Percentiles rank a stretch among this genome's conserved stretches.
Evolutionary conservation across 192 early-diverging fungal species (phyloP).

Genomic region (Entomortierella chlamydospora): DNA sequence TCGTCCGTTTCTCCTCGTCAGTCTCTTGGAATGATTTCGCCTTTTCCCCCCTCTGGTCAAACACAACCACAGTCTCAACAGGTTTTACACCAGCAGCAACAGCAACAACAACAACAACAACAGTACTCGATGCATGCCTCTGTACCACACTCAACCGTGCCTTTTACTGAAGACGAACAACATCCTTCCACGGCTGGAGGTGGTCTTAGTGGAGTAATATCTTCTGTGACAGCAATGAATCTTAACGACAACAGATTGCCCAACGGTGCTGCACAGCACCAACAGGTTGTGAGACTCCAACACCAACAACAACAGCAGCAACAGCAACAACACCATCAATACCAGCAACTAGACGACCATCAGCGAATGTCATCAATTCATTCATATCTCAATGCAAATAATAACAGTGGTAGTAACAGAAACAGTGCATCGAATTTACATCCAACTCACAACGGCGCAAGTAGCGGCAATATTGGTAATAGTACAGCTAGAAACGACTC

Average conservation of each 20-base stretch:
- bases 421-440: constrained; percentile 8
- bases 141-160: constrained; percentile 14
- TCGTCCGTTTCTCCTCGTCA: constrained; percentile 20
- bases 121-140: constrained; percentile 8
- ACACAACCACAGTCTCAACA: constrained; percentile 13
- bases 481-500: neutral
- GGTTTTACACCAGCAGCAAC: neutral
- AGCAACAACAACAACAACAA: constrained; percentile 13
- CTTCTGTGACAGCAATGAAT: constrained; percentile 15
- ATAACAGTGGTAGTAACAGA: constrained; percentile 12
- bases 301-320: constrained; percentile 13
- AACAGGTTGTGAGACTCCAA: constrained; percentile 12
- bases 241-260: neutral
- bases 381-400: neutral
- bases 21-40: constrained; percentile 17
- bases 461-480: neutral
- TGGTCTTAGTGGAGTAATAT: constrained; percentile 6
- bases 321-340: neutral
- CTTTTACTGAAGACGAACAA: constrained; percentile 21
- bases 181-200: neutral
- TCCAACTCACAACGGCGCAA: neutral
- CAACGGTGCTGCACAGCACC: constrained; percentile 1
- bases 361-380: neutral
- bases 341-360: constrained; percentile 1
- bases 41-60: neutral